Evolutionary conservation across 495 filamentous ascomycete genomes (phyloP).

Genomic region (Penicillium coprophilum): DNA sequence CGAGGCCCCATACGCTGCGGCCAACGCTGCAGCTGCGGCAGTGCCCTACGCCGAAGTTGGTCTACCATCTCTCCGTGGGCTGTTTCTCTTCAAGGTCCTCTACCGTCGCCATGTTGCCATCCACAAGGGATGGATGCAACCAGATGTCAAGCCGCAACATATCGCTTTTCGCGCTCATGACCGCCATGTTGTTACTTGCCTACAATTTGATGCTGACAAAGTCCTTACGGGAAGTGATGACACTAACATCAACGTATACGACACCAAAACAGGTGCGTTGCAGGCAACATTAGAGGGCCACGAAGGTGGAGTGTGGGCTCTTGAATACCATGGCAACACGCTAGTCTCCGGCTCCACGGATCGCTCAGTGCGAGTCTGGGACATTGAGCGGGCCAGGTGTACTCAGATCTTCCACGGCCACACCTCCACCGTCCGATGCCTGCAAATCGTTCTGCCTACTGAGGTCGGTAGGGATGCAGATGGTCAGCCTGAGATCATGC

Average conservation of each 20-base stretch:
- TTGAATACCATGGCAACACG: conserved; percentile 93
- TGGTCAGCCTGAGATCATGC: conserved; percentile 82
- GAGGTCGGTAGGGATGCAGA: conserved; percentile 69
- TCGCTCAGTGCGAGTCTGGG: conserved; percentile 94
- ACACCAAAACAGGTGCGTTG: conserved; percentile 89
- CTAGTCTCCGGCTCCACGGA: conserved; percentile 97
- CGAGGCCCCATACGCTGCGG: conserved; percentile 84
- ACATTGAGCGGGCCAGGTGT: conserved; percentile 87
- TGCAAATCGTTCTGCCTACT: conserved; percentile 90
- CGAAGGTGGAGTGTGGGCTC: conserved; percentile 96
- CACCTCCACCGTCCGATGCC: conserved; percentile 92
- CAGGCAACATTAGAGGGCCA: conserved; percentile 83
- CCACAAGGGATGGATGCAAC: conserved; percentile 83
- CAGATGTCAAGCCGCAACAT: conserved; percentile 82
- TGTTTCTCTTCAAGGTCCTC: conserved; percentile 95
- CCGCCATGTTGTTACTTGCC: conserved; percentile 93
- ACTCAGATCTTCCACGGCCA: conserved; percentile 96
- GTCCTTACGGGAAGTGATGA: conserved; percentile 98
- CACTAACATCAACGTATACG: conserved; percentile 96
- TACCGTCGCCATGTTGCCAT: conserved; percentile 91
- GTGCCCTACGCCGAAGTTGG: conserved; percentile 81
- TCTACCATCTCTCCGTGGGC: conserved; percentile 68
- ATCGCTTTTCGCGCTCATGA: conserved; percentile 95
- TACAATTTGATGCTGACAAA: conserved; percentile 97
- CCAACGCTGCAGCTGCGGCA: conserved; percentile 74